Conservation (phyloP, 2,329 filamentous ascomycete genomes). For the Eurotiales sp. region DNA sequence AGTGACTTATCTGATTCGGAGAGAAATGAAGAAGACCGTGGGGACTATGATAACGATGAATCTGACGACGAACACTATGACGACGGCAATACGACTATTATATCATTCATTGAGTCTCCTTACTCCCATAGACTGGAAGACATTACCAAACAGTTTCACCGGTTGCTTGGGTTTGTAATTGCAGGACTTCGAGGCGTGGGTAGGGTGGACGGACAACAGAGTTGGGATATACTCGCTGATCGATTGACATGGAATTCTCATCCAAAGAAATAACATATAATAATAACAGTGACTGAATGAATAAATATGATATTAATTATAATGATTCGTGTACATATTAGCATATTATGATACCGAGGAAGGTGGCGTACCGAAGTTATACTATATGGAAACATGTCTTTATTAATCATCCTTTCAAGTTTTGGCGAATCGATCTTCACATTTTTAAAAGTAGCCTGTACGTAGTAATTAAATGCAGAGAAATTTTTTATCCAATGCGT, state of each 20-base stretch:
- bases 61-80: conserved; percentile 29
- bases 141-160: conserved; percentile 62
- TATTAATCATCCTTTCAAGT: too few relatives aligned
- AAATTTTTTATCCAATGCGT: background rate
- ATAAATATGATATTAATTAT: background rate
- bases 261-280: conserved; percentile 4
- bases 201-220: conserved; percentile 65
- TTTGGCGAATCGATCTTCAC: too few relatives aligned
- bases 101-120: conserved; percentile 35
- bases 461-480: background rate
- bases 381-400: too few relatives aligned
- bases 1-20: conserved; percentile 23
- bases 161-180: conserved; percentile 64
- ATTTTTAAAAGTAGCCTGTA: background rate
- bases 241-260: conserved; percentile 58
- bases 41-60: conserved; percentile 18
- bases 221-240: conserved; percentile 80
- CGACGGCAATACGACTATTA: conserved; percentile 40
- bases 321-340: too few relatives aligned
- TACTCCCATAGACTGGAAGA: conserved; percentile 54
- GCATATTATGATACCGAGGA: too few relatives aligned
- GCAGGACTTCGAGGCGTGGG: conserved; percentile 72
- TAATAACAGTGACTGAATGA: background rate
- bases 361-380: too few relatives aligned
- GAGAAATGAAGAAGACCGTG: conserved; percentile 17